These are phyloP conservation scores for Lepidium africanum DNA, from an alignment of 345 rosid species.

Conservation along the genomic window DNA sequence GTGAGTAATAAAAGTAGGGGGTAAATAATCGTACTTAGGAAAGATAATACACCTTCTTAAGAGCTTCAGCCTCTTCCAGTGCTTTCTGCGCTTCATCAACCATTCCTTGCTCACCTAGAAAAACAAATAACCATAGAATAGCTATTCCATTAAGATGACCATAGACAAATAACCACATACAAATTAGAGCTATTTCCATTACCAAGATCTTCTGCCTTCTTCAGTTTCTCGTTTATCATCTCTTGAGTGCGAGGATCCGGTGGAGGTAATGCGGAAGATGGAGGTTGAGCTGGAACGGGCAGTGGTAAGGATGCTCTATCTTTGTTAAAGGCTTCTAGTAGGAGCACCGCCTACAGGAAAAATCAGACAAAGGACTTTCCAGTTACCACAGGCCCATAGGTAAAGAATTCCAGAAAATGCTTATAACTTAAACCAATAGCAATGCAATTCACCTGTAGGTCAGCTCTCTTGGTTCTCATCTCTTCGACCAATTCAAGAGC, in stretches of 20 bases:
- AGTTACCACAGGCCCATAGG: not conserved
- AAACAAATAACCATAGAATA: not conserved
- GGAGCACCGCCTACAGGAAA: constrained; percentile 56
- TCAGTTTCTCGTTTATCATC: constrained; percentile 92
- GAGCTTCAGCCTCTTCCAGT: constrained; percentile 95
- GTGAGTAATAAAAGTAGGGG: not conserved
- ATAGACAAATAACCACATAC: not conserved
- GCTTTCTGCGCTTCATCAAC: constrained; percentile 96
- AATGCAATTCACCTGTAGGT: constrained; percentile 62
- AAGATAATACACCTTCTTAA: constrained; percentile 57
- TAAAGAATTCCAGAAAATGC: not conserved
- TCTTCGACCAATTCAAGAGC: constrained; percentile 81
- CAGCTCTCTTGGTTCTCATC: constrained; percentile 85
- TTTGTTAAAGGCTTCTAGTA: constrained; percentile 93
- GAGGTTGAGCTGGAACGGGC: constrained; percentile 63
- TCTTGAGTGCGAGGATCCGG: constrained; percentile 90
- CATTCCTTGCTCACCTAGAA: constrained; percentile 88
- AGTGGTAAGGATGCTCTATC: constrained; percentile 89
- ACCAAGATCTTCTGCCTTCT: constrained; percentile 97
- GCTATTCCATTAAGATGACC: not conserved
- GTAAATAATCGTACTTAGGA: not conserved
- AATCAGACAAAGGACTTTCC: constrained; percentile 8
- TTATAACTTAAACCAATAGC: not conserved
- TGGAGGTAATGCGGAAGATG: constrained; percentile 53
- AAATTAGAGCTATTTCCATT: constrained; percentile 5